These are phyloP conservation scores for Cicer yamashitae DNA, from an alignment of 306 rosid genomes.

Conservation along the genomic window DNA sequence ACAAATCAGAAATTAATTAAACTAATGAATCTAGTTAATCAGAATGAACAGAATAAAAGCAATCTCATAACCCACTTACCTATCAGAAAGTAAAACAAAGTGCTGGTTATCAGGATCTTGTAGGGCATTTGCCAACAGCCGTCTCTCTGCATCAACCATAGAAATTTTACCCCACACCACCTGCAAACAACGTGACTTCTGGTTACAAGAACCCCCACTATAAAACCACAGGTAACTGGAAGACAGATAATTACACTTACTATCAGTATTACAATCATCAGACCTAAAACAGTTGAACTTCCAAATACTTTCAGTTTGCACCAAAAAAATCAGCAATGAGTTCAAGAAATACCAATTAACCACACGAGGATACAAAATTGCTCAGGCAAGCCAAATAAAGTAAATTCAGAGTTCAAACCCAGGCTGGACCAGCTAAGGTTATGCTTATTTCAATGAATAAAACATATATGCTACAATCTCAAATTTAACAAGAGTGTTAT, in stretches of 20 bases:
- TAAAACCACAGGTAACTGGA: constrained; percentile 10
- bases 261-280: constrained; percentile 15
- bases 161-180: constrained; percentile 99
- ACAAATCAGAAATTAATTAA: constrained; percentile 44
- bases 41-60: constrained; percentile 40
- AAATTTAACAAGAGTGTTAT: constrained; percentile 2
- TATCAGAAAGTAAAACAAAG: constrained; percentile 93
- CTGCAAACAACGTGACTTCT: constrained; percentile 59
- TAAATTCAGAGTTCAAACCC: constrained; percentile 14
- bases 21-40: constrained; percentile 40
- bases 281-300: constrained; percentile 20
- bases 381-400: constrained; percentile 2
- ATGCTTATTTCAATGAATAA: constrained; percentile 24
- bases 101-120: constrained; percentile 91
- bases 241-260: constrained; percentile 38
- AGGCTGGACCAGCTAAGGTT: constrained; percentile 23
- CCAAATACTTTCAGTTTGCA: neutral
- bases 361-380: constrained; percentile 10
- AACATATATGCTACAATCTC: constrained; percentile 7
- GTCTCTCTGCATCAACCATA: constrained; percentile 98
- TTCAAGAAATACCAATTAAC: neutral
- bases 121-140: constrained; percentile 87
- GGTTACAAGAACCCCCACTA: constrained; percentile 39
- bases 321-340: neutral
- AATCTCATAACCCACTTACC: constrained; percentile 55